Evolutionary conservation across 192 early-diverging fungal genomes (phyloP).

Genomic region (Umbelopsis sp.): DNA sequence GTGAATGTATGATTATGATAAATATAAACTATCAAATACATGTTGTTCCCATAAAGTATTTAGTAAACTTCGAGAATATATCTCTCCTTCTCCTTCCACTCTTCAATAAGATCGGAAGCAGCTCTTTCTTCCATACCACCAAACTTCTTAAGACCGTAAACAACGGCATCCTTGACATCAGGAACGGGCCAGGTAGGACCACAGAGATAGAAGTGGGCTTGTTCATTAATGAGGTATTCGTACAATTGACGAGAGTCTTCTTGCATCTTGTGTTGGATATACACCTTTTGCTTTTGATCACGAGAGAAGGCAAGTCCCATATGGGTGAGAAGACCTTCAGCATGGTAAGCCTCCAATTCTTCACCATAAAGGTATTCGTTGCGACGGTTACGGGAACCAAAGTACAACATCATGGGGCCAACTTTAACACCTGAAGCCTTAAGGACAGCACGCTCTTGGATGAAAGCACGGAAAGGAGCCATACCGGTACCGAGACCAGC

Average conservation of each 20-base stretch:
- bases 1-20: neutral
- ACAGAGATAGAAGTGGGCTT: slow-evolving; percentile 95
- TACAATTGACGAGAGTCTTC: slow-evolving; percentile 77
- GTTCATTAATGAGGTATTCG: slow-evolving; percentile 72
- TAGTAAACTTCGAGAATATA: slow-evolving; percentile 94
- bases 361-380: slow-evolving; percentile 97
- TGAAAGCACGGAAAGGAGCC: slow-evolving; percentile 98
- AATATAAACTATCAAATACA: neutral
- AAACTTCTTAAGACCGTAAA: slow-evolving; percentile 67
- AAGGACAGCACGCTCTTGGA: slow-evolving; percentile 88
- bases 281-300: slow-evolving; percentile 92
- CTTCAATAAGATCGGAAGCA: slow-evolving; percentile 77
- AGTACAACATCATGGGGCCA: slow-evolving; percentile 95
- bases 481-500: slow-evolving; percentile 97
- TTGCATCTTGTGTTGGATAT: slow-evolving; percentile 96
- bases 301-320: slow-evolving; percentile 92
- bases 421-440: slow-evolving; percentile 76
- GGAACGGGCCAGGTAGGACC: slow-evolving; percentile 96
- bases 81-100: slow-evolving; percentile 89
- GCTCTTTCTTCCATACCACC: slow-evolving; percentile 61
- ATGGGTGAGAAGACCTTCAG: slow-evolving; percentile 86
- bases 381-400: slow-evolving; percentile 91
- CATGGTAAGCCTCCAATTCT: slow-evolving; percentile 93
- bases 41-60: neutral
- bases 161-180: slow-evolving; percentile 92